Evolutionary conservation across 495 filamentous ascomycete species (phyloP), one percentile per base, ranked within the genome.

Genomic region (Penicillium ochrochloron): DNA sequence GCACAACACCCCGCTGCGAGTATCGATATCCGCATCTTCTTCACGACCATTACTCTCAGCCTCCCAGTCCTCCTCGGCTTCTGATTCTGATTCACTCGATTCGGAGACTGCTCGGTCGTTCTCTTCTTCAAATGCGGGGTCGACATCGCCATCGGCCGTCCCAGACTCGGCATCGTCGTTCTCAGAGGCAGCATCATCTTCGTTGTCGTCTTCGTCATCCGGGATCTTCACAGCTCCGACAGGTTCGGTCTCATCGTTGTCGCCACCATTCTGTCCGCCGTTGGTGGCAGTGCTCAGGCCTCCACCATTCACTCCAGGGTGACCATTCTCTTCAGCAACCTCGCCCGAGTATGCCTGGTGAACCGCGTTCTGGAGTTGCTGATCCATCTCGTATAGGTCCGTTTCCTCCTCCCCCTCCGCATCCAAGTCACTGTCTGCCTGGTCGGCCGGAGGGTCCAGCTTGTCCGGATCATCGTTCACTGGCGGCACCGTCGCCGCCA

Each of bases 211-310:
- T n/a, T 54, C 51, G 21, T 83, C 78, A 50, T 84, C 82, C 10
- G 87, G 86, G 33, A 90, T 82, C 69, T 93, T 92, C 8, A 94
- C 91, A 19, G 90, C 89, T 2, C 89, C 89, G 54, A 93, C 91
- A 19, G 88, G 85, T 71, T 91, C 90, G 29, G 76, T 72, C 27
- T 78, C 77, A 53, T 82, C 78, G 46, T 82, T 75, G 34, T 82
- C 77, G 50, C 77, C 76, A 48, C 82, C 76, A 72, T 63, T 77
- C 73, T 62, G 58, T 61, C 75, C 75, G 53, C 75, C 77, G 29
- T 78, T 78, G 34, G 51, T 53, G 29, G 57, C 64, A 5, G 48
- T 19, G 35, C 44, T 57, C 31, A 33, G 14, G 19, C 64, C 66
- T 52, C 80, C 81, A 19, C 75, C 77, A 8, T 80, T 79, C 5